Base-by-base conservation (phyloP, 228 moss, liverwort and hornwort species). In the Sphagnum fallax region DNA sequence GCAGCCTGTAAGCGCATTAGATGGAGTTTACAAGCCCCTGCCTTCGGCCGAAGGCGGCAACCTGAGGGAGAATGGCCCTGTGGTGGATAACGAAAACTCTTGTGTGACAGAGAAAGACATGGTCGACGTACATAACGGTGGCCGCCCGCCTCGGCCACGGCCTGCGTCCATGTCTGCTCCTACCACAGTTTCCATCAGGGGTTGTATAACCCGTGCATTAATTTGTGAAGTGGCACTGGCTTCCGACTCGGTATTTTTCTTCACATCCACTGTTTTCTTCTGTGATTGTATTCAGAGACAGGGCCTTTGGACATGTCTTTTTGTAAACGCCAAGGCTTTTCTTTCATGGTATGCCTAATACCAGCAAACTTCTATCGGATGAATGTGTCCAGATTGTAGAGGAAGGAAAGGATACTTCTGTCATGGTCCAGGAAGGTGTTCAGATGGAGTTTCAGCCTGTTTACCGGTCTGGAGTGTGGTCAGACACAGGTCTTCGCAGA, bases 1-100 rank as follows among this genome's bases (percentile, higher is more conserved):
- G 79, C 95, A 95, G 76, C 95, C 95, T 92, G 92, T 90, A 81
- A 95, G 87, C 87, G 87, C 83, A 77, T 78, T 95, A 90, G 95
- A 92, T 75, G 95, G 90, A 84, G 95, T 80, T 64, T 78, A 84
- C 95, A 92, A 89, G 75, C 79, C 75, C 53, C 63, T 74, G 57
- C 83, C 88, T 58, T 78, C 79, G 68, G 89, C 32, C 32, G 32
- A 32, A 32, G 78, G 81, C 52, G 71, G 83, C 85, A 86, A 83
- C 81, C 82, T 81, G 74, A 90, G 79, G 84, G 95, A 92, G 84
- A 89, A 82, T 74, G 88, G 92, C 73, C 79, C 64, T 85, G 83
- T 73, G 72, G 82, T 68, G 85, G 90, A 81, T 89, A 88, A 87
- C 70, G 80, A 49, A 60, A 74, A 55, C 9, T 12, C 8, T 67